Percentiles rank a stretch among this genome's conserved stretches.
phyloP scores from a whole-genome alignment of 345 rosid genomes.

The Crucihimalaya himalaica region DNA sequence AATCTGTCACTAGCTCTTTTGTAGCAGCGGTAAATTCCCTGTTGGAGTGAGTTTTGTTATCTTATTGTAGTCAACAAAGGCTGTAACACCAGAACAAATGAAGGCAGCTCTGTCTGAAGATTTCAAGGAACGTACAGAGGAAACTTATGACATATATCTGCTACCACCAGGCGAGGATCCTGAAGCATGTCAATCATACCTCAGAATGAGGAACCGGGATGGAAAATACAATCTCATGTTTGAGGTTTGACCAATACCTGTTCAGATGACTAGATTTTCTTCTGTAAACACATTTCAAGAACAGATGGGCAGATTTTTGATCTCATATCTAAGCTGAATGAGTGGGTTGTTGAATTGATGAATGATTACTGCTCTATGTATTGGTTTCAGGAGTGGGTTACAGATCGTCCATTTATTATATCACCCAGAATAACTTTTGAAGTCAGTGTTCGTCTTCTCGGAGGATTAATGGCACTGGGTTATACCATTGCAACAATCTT shows the following conservation, averaged over 20 bases:
- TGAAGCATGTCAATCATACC: constrained; percentile 97
- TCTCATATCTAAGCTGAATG: constrained; percentile 1
- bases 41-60: constrained; percentile 23
- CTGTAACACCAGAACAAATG: constrained; percentile 72
- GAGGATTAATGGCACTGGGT: constrained; percentile 98
- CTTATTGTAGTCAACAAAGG: constrained; percentile 65
- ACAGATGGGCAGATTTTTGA: background rate
- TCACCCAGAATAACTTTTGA: constrained; percentile 98
- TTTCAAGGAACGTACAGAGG: constrained; percentile 70
- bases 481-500: constrained; percentile 92
- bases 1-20: background rate
- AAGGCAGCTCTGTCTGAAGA: constrained; percentile 67
- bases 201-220: constrained; percentile 99
- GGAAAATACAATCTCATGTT: constrained; percentile 99
- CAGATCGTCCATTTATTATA: constrained; percentile 92
- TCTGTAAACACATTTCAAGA: constrained; percentile 7
- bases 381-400: constrained; percentile 93
- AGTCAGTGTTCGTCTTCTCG: constrained; percentile 93
- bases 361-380: constrained; percentile 1
- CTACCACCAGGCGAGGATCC: constrained; percentile 99
- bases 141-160: constrained; percentile 97
- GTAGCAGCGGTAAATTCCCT: background rate
- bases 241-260: constrained; percentile 61
- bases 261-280: constrained; percentile 13
- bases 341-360: background rate